These are phyloP conservation scores for Thalassia testudinum DNA, from an alignment of 116 monocot species.

Conservation along the genomic window DNA sequence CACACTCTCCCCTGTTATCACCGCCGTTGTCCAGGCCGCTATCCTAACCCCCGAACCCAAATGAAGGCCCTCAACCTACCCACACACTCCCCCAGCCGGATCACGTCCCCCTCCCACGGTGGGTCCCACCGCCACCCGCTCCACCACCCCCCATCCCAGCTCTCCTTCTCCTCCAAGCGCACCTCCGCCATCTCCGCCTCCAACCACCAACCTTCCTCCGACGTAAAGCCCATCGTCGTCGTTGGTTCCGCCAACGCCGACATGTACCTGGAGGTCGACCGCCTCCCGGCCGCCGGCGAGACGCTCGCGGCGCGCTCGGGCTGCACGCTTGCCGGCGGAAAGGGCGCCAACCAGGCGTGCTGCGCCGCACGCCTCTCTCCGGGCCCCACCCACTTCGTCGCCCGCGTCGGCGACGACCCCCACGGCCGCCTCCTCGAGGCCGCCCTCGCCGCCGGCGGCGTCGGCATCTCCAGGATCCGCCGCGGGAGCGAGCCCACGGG, in stretches of 20 bases:
- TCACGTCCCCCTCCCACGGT: not conserved
- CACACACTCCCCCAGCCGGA: no score
- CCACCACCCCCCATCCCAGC: not conserved
- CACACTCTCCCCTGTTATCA: no score
- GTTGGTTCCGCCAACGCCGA: conserved; percentile 99
- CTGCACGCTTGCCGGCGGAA: conserved; percentile 78
- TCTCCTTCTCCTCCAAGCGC: not conserved
- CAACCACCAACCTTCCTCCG: not conserved
- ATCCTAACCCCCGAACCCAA: no score
- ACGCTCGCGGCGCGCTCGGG: conserved; percentile 58
- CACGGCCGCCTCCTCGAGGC: conserved; percentile 64
- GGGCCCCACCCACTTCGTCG: conserved; percentile 57
- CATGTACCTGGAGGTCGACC: conserved; percentile 84
- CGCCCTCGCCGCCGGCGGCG: conserved; percentile 37
- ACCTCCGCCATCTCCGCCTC: not conserved
- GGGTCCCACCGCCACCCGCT: not conserved
- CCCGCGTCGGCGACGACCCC: conserved; percentile 61
- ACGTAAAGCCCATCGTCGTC: conserved; percentile 39
- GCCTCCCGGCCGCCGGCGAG: conserved; percentile 61
- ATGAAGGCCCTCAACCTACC: no score
- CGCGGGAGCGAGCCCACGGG: conserved; percentile 54
- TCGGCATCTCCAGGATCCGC: conserved; percentile 28
- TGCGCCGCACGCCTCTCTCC: conserved; percentile 52
- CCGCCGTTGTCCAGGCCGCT: no score
- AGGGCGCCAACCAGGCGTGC: conserved; percentile 98